phyloP scores from a whole-genome alignment of 1,139 yeast genomes.

The Suhomyces atakaporum region DNA sequence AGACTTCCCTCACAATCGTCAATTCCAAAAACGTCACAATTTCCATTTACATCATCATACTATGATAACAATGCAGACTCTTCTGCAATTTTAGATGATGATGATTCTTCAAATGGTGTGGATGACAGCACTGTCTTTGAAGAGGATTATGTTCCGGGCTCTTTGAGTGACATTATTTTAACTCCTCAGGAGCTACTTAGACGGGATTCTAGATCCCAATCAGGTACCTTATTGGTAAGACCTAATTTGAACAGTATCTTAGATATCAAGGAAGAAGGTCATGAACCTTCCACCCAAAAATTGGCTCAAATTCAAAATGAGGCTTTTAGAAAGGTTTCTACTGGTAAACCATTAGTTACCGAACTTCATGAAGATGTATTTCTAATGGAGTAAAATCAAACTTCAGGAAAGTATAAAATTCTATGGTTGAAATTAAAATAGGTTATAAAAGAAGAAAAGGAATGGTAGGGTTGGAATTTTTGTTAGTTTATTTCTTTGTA shows the following conservation, averaged over 20 bases:
- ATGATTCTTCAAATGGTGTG: slow-evolving; percentile 11
- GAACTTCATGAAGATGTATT: slow-evolving; percentile 30
- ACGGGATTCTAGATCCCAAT: slow-evolving; percentile 60
- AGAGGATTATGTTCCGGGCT: slow-evolving; percentile 78
- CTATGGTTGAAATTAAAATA: background rate
- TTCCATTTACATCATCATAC: slow-evolving; percentile 10
- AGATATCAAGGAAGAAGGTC: slow-evolving; percentile 9
- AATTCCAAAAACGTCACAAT: background rate
- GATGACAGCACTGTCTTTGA: slow-evolving; percentile 42
- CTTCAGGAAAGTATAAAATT: no score
- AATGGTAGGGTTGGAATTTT: background rate
- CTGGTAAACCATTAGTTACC: slow-evolving; percentile 1
- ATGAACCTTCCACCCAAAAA: no score
- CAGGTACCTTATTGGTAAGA: slow-evolving; percentile 45
- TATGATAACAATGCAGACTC: slow-evolving; percentile 15
- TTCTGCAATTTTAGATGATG: slow-evolving; percentile 23
- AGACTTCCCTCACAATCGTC: slow-evolving; percentile 9
- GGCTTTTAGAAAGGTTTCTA: slow-evolving; percentile 13
- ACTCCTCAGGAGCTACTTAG: slow-evolving; percentile 77
- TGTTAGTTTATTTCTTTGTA: background rate
- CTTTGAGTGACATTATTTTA: slow-evolving; percentile 64
- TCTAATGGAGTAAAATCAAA: slow-evolving; percentile 33
- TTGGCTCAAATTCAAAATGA: slow-evolving; percentile 17
- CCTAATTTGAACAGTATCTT: slow-evolving; percentile 27
- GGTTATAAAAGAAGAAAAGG: background rate